Base-by-base conservation (phyloP, 2,329 filamentous ascomycete species). In the Aspergillus felis region DNA sequence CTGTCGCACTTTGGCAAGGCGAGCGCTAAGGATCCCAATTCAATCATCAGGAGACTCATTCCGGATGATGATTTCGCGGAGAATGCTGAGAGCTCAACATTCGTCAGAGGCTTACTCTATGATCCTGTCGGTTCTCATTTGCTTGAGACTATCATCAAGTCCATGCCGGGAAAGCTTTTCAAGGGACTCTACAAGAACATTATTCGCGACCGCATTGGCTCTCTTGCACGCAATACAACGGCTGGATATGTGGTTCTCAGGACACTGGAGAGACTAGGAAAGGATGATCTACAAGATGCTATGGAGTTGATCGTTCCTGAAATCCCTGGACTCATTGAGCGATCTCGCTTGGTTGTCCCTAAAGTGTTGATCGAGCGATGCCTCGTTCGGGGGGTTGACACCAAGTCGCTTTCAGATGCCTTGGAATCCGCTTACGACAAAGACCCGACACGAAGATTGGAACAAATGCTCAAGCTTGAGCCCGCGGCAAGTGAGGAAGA, bases 61-160 rank as follows among this genome's bases (percentile, higher is more conserved):
- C 92, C 92, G 0, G 92, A 90, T 52, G 90, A 89, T 52, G 87
- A 89, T 0, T 83, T 95, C 22, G 82, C 83, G 29, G 88, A 93
- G 61, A 85, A 85, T 17, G 85, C 85, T 1, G 89, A 90, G 35
- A 88, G 87, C 51, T 89, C 90, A 3, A 83, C 85, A 17, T 96
- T 97, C 70, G 83, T 97, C 70, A 92, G 90, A 67, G 87, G 89
- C 56, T 84, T 97, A 70, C 81, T 97, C 27, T 97, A 97, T 74
- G 92, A 97, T 69, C 82, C 89, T 1, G 87, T 97, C 53, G 94
- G 94, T 17, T 97, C 93, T 3, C 88, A 93, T 48, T 81, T 99
- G 1, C 81, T 97, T 24, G 94, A 99, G 76, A 91, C 88, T 0
- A 87, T 99, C 61, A 84, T 97, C 61, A 84, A 87, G 27, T 83